phyloP scores from a whole-genome alignment of 192 early-diverging fungal species.

The Chytriomyces sp. region DNA sequence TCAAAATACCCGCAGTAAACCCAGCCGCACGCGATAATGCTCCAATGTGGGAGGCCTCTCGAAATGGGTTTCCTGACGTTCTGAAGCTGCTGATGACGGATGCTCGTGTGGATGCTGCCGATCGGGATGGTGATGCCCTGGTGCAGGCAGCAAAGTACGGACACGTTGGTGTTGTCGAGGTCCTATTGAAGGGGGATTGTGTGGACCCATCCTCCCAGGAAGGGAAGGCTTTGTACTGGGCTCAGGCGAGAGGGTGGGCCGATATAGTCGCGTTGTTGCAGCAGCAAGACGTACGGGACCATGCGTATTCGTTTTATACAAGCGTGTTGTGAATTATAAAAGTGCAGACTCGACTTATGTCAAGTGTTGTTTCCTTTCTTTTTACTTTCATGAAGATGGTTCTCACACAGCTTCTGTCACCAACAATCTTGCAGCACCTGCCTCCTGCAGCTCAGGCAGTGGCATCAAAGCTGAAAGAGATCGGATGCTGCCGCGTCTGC shows the following conservation, averaged over 20 bases:
- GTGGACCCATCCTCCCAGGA: not conserved
- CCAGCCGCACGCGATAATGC: slow-evolving; percentile 4
- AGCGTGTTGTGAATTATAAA: too few species aligned
- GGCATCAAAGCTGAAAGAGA: not conserved
- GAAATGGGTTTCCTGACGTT: not conserved
- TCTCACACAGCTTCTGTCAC: not conserved
- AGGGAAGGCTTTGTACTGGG: not conserved
- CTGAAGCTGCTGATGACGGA: not conserved
- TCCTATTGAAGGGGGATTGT: not conserved
- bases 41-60: not conserved
- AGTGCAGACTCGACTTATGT: not conserved
- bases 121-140: not conserved
- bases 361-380: slow-evolving; percentile 4
- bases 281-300: too few species aligned
- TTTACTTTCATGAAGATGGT: not conserved
- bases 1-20: not conserved
- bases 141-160: not conserved
- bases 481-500: slow-evolving; percentile 6
- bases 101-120: not conserved
- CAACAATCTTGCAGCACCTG: not conserved
- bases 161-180: slow-evolving; percentile 5
- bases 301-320: too few species aligned
- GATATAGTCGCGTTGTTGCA: too few species aligned
- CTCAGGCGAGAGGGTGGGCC: not conserved
- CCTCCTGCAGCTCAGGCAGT: not conserved